Evolutionary conservation across 2,329 filamentous ascomycete species (phyloP), one percentile per base, ranked within the genome.

Genomic region (Lasiodiplodia sp.): DNA sequence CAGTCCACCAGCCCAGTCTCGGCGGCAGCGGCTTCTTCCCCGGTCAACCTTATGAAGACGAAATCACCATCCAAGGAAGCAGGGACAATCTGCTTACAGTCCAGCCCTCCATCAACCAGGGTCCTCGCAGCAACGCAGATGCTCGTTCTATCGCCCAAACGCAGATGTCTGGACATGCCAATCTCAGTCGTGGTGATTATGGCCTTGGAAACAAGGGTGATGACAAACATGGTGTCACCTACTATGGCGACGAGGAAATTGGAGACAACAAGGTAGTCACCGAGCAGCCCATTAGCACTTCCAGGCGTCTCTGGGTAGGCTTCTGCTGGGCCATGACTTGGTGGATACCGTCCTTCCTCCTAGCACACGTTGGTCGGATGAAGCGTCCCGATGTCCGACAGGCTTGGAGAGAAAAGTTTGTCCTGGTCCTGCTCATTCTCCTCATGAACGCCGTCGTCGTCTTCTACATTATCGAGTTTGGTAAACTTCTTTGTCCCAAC

Each of bases 361-460:
- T 99, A 18, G 87, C 87, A n/a, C 91, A 86, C 69, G 76, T 98
- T 69, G 96, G 96, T 38, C 92, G 95, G 25, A 99, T 99, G 96
- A 96, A 97, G 82, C 90, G 96, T 67, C 96, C 94, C 1, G 96
- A 99, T 81, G 93, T 99, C 10, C 92, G 96, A 31, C 92, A 97
- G 88, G 96, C 96, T 0, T 99, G 96, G 96, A 88, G 96, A 80
- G 96, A 99, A 77, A 99, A 99, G 81, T 64, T 99, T 12, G 91
- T 96, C 0, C 84, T 99, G 12, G 89, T 94, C 57, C 84, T 92
- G 69, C 75, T 97, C 65, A 98, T 99, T 73, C 78, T 92, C 37
- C 74, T 99, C 14, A 81, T 97, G 72, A 99, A 99, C 80, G 93
- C 78, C 49, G 76, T 88, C 34, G 88, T 99, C 70, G 85, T 97